These are phyloP conservation scores for Rubroboletus satanas DNA, from an alignment of 768 basidiomycete genomes.

Conservation along the genomic window DNA sequence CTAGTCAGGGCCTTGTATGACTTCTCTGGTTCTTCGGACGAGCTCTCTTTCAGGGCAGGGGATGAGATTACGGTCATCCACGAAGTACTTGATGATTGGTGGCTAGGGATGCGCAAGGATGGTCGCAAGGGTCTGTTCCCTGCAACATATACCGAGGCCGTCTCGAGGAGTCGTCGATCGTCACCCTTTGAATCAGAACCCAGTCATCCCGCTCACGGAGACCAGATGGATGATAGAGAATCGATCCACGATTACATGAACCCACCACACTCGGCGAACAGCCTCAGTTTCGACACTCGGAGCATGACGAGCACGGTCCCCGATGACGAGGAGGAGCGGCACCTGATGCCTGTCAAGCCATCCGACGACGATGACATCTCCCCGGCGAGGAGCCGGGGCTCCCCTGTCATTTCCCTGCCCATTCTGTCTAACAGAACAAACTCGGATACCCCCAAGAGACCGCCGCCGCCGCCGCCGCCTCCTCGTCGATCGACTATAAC, in stretches of 20 bases:
- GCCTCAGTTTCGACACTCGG: conserved; percentile 33
- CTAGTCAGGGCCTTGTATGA: conserved; percentile 70
- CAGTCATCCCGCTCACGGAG: conserved; percentile 4
- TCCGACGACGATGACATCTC: conserved; percentile 23
- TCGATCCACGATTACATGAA: conserved; percentile 17
- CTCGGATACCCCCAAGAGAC: conserved; percentile 35
- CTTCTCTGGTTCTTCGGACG: conserved; percentile 72
- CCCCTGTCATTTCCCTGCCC: conserved; percentile 8
- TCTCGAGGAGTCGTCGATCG: conserved; percentile 19
- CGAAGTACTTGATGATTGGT: conserved; percentile 88
- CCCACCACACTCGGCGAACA: conserved; percentile 23
- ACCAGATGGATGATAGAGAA: conserved; percentile 26
- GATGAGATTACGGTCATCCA: conserved; percentile 72
- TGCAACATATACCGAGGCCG: conserved; percentile 60
- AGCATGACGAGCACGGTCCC: conserved; percentile 40
- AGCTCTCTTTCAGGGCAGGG: conserved; percentile 70
- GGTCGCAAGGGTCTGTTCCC: conserved; percentile 82
- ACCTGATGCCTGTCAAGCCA: conserved; percentile 29
- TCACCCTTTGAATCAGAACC: conserved; percentile 34
- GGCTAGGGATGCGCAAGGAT: conserved; percentile 68
- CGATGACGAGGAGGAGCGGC: conserved; percentile 44
- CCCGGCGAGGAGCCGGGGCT: conserved; percentile 11
- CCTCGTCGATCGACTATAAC: conserved; percentile 45
- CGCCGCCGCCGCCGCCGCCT: conserved; percentile 62
- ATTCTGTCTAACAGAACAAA: conserved; percentile 24